These are phyloP conservation scores for Grosmannia penicillata DNA, from an alignment of 2,329 filamentous ascomycete species.

Conservation along the genomic window DNA sequence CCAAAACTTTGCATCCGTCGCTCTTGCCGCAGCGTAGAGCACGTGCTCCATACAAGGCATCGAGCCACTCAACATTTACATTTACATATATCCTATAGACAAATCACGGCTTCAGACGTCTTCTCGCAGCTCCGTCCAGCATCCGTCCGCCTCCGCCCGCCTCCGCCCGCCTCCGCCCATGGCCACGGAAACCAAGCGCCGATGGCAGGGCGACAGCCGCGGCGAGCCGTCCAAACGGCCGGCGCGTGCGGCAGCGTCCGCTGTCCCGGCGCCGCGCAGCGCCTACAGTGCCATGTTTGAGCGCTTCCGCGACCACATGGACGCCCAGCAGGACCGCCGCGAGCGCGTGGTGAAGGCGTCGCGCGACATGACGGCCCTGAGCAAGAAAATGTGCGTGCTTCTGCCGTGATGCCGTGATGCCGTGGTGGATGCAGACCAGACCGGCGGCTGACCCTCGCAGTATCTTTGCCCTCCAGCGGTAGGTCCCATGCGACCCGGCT, in stretches of 20 bases:
- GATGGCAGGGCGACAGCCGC: slow-evolving; percentile 30
- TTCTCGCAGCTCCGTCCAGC: no score
- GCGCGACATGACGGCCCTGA: slow-evolving; percentile 80
- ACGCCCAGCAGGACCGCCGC: slow-evolving; percentile 85
- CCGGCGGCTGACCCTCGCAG: slow-evolving; percentile 30
- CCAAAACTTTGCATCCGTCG: no score
- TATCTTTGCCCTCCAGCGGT: slow-evolving; percentile 77
- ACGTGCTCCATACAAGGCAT: no score
- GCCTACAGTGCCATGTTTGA: slow-evolving; percentile 67
- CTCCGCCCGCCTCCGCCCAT: background rate
- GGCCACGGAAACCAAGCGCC: slow-evolving; percentile 27
- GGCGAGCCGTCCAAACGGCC: slow-evolving; percentile 16
- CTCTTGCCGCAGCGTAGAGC: no score
- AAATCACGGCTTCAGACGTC: no score
- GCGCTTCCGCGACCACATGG: slow-evolving; percentile 70
- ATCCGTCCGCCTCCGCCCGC: no score
- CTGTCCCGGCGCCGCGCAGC: slow-evolving; percentile 17
- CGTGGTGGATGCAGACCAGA: no score
- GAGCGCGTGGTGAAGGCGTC: slow-evolving; percentile 85
- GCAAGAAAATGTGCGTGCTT: slow-evolving; percentile 80
- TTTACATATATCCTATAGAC: no score
- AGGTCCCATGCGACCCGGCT: no score
- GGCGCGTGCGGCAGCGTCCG: background rate
- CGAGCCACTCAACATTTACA: no score
- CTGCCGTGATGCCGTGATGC: no score